These are phyloP conservation scores for Saccharomyces uvarum DNA, from an alignment of 1,139 yeast species.

Conservation along the genomic window DNA sequence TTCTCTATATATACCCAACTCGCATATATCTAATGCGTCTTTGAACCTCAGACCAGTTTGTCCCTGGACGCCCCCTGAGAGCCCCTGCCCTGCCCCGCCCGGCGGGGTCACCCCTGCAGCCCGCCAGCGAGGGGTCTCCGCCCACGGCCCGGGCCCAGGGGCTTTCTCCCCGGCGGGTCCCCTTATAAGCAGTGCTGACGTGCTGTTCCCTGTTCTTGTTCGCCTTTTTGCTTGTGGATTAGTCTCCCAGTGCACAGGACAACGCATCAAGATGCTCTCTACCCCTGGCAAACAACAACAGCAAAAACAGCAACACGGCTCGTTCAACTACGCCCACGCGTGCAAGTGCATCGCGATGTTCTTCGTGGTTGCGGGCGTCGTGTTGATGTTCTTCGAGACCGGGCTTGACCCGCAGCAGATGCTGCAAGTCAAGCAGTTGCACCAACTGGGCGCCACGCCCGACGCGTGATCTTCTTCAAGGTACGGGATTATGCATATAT, in stretches of 20 bases:
- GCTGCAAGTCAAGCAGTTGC: not conserved
- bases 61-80: conserved; percentile 1
- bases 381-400: conserved; percentile 11
- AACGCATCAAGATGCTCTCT: not conserved
- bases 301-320: not conserved
- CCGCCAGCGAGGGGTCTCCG: not conserved
- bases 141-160: conserved; percentile 1
- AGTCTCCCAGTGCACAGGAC: not conserved
- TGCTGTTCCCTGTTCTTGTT: not conserved
- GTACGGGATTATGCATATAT: not conserved
- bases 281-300: not conserved
- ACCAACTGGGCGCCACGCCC: not conserved
- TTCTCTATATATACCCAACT: not conserved
- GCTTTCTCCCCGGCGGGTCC: not conserved
- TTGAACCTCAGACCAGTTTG: not conserved
- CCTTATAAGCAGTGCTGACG: not conserved
- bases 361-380: conserved; percentile 9
- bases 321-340: not conserved
- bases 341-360: conserved; percentile 7
- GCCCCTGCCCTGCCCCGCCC: conserved; percentile 1
- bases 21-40: not conserved
- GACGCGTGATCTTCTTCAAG: not conserved
- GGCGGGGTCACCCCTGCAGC: not conserved
- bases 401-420: conserved; percentile 6
- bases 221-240: not conserved